phyloP scores from a whole-genome alignment of 768 basidiomycete species.

The Mycena capillaripes region DNA sequence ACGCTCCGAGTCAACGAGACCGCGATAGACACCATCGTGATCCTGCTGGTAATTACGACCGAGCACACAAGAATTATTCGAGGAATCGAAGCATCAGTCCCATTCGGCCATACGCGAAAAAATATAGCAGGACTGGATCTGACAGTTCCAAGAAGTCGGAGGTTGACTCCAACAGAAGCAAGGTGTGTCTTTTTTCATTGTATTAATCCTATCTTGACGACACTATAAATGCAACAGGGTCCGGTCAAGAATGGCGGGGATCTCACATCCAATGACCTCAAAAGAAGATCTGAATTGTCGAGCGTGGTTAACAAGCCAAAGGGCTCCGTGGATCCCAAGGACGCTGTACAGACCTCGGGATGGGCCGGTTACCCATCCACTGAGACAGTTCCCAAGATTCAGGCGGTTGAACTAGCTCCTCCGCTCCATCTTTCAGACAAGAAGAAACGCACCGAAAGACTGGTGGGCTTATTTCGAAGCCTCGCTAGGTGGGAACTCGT shows the following conservation, averaged over 20 bases:
- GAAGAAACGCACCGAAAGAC: slow-evolving; percentile 39
- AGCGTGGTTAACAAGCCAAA: slow-evolving; percentile 1
- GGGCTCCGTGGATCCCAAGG: slow-evolving; percentile 27
- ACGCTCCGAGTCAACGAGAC: slow-evolving; percentile 24
- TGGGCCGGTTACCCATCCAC: slow-evolving; percentile 8
- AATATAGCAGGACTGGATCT: slow-evolving; percentile 24
- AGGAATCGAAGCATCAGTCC: slow-evolving; percentile 31
- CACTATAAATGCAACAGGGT: slow-evolving; percentile 15
- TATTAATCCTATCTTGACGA: not conserved
- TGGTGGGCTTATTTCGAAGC: slow-evolving; percentile 53
- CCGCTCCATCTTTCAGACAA: slow-evolving; percentile 8
- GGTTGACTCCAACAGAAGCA: slow-evolving; percentile 18
- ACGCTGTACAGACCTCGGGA: slow-evolving; percentile 26
- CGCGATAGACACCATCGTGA: slow-evolving; percentile 26
- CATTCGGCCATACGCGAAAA: slow-evolving; percentile 22
- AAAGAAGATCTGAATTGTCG: slow-evolving; percentile 13
- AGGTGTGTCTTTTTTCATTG: slow-evolving; percentile 13
- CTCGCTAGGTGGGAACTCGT: slow-evolving; percentile 52
- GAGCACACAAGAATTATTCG: slow-evolving; percentile 15
- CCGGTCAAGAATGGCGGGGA: slow-evolving; percentile 21
- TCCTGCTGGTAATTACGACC: not conserved
- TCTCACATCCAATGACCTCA: slow-evolving; percentile 15
- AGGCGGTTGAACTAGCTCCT: not conserved
- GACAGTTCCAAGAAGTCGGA: slow-evolving; percentile 29
- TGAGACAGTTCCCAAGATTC: slow-evolving; percentile 12